These are phyloP conservation scores for Diutina sp. DNA, from an alignment of 1,139 yeast species.

Conservation along the genomic window DNA sequence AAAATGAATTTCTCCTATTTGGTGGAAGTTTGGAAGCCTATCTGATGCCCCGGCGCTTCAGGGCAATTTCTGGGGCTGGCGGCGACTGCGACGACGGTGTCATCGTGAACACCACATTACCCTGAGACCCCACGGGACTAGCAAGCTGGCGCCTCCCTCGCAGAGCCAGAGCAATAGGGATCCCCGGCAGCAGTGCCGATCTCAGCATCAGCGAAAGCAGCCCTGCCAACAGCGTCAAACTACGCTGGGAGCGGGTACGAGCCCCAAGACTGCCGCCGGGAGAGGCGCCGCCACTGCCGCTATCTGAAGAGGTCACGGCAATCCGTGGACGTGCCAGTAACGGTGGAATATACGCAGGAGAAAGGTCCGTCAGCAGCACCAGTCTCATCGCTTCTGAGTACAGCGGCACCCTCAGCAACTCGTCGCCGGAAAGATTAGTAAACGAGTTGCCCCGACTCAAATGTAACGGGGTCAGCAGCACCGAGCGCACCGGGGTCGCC, in stretches of 20 bases:
- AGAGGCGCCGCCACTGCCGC: background rate
- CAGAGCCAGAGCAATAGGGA: background rate
- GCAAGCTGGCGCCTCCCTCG: background rate
- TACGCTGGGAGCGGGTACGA: background rate
- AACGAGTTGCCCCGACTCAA: background rate
- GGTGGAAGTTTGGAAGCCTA: too few species aligned
- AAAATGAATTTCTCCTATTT: too few species aligned
- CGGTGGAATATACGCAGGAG: constrained; percentile 55
- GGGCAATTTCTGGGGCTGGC: background rate
- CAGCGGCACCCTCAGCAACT: constrained; percentile 64
- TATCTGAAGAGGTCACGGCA: background rate
- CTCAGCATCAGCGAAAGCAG: background rate
- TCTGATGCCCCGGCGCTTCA: background rate
- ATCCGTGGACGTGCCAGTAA: background rate
- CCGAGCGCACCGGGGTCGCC: background rate
- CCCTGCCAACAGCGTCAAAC: background rate
- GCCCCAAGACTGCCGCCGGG: background rate
- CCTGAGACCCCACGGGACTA: background rate
- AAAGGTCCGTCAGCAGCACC: constrained; percentile 28
- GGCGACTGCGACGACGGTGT: background rate
- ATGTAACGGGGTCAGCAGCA: background rate
- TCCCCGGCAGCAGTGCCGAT: background rate
- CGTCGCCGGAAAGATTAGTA: constrained; percentile 4
- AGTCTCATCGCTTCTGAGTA: constrained; percentile 62
- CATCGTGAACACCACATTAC: background rate